Percentiles rank a stretch among this genome's conserved stretches.
phyloP scores from a whole-genome alignment of 139 green algal genomes.

The Chlamydomonas sp. region DNA sequence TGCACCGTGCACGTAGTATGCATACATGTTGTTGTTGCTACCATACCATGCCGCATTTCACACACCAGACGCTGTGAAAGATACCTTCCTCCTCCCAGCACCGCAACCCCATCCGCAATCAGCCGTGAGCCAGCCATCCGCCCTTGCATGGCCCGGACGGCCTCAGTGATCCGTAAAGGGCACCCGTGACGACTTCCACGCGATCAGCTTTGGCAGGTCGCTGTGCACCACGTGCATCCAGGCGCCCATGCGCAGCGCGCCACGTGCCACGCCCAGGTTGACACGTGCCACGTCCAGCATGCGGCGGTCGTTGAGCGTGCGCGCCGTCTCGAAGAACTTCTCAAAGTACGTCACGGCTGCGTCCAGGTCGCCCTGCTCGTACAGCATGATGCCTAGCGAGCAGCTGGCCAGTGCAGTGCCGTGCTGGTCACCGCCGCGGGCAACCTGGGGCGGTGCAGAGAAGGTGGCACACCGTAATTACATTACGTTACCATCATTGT shows the following conservation, averaged over 20 bases:
- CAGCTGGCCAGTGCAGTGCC: constrained; percentile 73
- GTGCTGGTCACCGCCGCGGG: constrained; percentile 50
- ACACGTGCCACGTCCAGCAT: constrained; percentile 75
- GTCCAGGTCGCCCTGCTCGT: constrained; percentile 58
- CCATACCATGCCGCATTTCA: too few species aligned
- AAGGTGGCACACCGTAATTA: not conserved
- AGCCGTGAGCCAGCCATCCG: too few species aligned
- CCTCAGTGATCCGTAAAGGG: constrained; percentile 42
- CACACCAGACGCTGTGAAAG: too few species aligned
- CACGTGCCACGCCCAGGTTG: constrained; percentile 73
- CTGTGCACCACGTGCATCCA: constrained; percentile 60
- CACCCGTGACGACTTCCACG: constrained; percentile 60
- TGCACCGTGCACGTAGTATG: too few species aligned
- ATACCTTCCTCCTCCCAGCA: too few species aligned
- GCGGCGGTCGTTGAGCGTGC: constrained; percentile 58
- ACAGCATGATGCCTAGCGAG: constrained; percentile 75
- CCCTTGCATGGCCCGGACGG: too few species aligned
- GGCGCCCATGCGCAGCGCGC: constrained; percentile 51
- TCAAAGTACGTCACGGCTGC: constrained; percentile 75
- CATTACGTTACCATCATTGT: too few species aligned
- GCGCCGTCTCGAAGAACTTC: constrained; percentile 80
- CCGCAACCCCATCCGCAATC: too few species aligned
- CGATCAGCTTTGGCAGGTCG: constrained; percentile 62
- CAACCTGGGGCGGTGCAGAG: not conserved
- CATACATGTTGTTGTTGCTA: too few species aligned